Base-by-base conservation (phyloP, 179 eudicot genomes). In the Silene coronaria region DNA sequence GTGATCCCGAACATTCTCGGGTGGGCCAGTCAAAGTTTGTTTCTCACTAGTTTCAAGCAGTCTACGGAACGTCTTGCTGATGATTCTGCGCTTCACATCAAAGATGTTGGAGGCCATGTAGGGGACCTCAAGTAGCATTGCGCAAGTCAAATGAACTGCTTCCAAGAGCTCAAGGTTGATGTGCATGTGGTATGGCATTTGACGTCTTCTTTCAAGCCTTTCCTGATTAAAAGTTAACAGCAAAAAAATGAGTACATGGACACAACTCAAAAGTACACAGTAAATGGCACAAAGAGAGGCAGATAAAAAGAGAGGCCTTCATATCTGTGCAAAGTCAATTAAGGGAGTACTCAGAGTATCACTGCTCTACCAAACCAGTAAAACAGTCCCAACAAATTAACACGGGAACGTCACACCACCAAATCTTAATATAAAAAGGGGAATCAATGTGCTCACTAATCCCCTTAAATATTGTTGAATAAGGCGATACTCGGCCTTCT, bases 181-280 rank as follows among this genome's bases (percentile, higher is more conserved):
- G 81, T 93, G 97, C 98, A 93, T 91, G 83, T 93, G 97, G 80
- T 93, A 91, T 2, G 98, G 98, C 97, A 93, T 93, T 81, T 93
- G 98, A 0, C 96, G 87, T 74, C 92, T 82, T 83, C 88, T 89
- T 83, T 93, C 97, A 80, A 87, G 60, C 61, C 89, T 88, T 81
- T 93, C 98, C 98, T 93, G 87, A 38, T 7, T 61, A 9, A 60
- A 60, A 66, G 21, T 53, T 26, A 64, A 67, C 59, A 27, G 30
- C 28, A 32, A 22, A 27, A 27, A 64, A 66, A 63, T 65, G 22
- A 53, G 66, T 38, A 69, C 67, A 55, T 27, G 6, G 53, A 67
- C 30, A 36, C 45, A 36, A 36, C 45, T 7, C 45, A 34, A 7
- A 34, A 34, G 38, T 8, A 36, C 45, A 67, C 16, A 7, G 4